Conservation (phyloP, 129 eudicot species). For the Daucus carota region DNA sequence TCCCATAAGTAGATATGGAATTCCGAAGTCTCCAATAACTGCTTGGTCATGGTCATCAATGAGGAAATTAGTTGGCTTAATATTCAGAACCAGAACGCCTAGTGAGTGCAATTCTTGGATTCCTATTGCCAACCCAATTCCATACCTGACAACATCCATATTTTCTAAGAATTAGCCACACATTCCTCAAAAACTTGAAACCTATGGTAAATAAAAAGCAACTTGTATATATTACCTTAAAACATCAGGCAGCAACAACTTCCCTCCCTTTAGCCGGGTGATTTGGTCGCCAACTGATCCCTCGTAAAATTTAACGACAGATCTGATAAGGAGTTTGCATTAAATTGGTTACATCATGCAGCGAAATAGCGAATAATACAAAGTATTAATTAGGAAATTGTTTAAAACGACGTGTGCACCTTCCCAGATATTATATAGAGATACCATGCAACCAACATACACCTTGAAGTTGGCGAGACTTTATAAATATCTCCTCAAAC, state of each 20-base stretch:
- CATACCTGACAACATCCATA: constrained; percentile 45
- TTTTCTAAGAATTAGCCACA: not conserved
- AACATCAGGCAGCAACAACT: constrained; percentile 63
- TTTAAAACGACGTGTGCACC: constrained; percentile 28
- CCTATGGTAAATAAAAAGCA: not conserved
- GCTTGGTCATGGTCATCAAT: constrained; percentile 58
- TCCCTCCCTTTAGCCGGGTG: constrained; percentile 71
- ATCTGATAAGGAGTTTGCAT: constrained; percentile 31
- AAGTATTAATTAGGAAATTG: not conserved
- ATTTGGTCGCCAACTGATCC: constrained; percentile 86
- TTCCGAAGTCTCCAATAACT: constrained; percentile 73
- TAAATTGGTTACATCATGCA: not conserved
- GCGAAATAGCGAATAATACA: not conserved
- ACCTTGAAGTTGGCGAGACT: constrained; percentile 38
- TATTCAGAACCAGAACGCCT: constrained; percentile 50
- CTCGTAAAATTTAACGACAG: constrained; percentile 70
- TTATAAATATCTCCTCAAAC: constrained; percentile 48
- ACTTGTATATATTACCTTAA: constrained; percentile 42
- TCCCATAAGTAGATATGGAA: constrained; percentile 71
- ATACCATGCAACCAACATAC: constrained; percentile 90
- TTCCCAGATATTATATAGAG: constrained; percentile 54
- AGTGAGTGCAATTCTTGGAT: constrained; percentile 54
- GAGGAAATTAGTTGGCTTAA: constrained; percentile 78
- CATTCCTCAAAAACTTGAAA: not conserved
- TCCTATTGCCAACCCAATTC: constrained; percentile 62